Evolutionary conservation across 2,329 filamentous ascomycete genomes (phyloP).

Genomic region (Pseudogymnoascus sp.): DNA sequence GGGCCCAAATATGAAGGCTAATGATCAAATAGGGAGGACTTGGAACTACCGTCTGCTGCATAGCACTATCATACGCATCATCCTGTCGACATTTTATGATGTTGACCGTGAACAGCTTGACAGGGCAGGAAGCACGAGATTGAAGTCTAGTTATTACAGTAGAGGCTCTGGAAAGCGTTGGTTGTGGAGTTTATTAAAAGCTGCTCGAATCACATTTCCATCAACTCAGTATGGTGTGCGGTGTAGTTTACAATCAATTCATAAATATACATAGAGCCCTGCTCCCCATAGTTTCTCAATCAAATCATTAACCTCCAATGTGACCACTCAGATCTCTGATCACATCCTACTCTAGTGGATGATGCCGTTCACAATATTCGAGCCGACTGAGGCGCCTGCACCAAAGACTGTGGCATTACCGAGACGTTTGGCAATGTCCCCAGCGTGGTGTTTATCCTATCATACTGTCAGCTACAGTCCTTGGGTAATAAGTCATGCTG

Average conservation of each 20-base stretch:
- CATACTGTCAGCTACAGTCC: background rate
- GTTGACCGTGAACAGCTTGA: background rate
- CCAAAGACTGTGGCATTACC: background rate
- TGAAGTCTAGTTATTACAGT: background rate
- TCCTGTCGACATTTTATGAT: background rate
- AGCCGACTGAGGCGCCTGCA: background rate
- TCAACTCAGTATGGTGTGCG: too few species aligned
- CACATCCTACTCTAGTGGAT: conserved; percentile 24
- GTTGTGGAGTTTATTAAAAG: background rate
- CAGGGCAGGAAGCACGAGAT: background rate
- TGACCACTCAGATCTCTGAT: conserved; percentile 31
- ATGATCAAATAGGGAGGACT: background rate
- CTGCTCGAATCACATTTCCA: background rate
- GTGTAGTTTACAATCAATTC: background rate
- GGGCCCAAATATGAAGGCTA: conserved; percentile 35
- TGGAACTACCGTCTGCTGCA: background rate
- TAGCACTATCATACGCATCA: background rate
- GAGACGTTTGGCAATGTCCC: background rate
- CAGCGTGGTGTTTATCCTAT: background rate
- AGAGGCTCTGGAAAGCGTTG: background rate
- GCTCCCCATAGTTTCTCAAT: background rate
- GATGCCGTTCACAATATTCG: background rate
- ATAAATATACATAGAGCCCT: background rate
- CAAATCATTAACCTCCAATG: background rate
- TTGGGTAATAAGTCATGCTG: background rate